Base-by-base conservation (phyloP, 1,139 yeast species). In the Yueomyces sp. region DNA sequence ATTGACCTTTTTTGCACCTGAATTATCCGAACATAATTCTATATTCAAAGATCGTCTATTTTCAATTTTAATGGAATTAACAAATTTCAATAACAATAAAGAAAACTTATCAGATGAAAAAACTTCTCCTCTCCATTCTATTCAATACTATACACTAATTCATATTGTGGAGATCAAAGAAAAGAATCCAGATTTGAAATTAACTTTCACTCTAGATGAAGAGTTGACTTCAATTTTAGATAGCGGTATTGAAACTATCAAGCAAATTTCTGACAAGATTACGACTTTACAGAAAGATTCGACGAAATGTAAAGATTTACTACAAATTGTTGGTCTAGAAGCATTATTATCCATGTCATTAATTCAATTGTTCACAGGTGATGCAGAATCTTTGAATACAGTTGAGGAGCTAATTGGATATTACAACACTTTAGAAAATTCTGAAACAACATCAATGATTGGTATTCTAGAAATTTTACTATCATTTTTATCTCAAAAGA, bases 381-480 rank as follows among this genome's bases (percentile, higher is more conserved):
- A 80, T 52, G 78, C 69, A 2, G 97, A 89, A 48, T 81, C 95
- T 0, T 76, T 82, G 3, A 69, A 77, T 32, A 80, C 86, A 27
- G 68, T 87, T 37, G 80, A 78, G 36, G 98, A 89, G 56, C 65
- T 89, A 44, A 77, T 72, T 44, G 63, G 66, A 19, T 75, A 78
- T 46, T 77, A 70, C 50, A 69, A 70, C 37, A 65, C 66, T 37
- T 60, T 67, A 31, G 65, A 68, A 39, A 54, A 57, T 5, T 19
- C 19, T 19, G 19, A 19, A 19, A 19, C 19, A 2, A 54, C 47
- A 44, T 68, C 79, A 1, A 63, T 77, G 12, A 69, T 78, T 36
- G 80, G 84, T 2, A 69, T 91, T 49, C 77, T 94, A 8, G 97
- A 91, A 57, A 78, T 91, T 39, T 66, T 89, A 41, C 66, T 91